phyloP scores from a whole-genome alignment of 352 stramenopile species.

The Phytophthora idaei region DNA sequence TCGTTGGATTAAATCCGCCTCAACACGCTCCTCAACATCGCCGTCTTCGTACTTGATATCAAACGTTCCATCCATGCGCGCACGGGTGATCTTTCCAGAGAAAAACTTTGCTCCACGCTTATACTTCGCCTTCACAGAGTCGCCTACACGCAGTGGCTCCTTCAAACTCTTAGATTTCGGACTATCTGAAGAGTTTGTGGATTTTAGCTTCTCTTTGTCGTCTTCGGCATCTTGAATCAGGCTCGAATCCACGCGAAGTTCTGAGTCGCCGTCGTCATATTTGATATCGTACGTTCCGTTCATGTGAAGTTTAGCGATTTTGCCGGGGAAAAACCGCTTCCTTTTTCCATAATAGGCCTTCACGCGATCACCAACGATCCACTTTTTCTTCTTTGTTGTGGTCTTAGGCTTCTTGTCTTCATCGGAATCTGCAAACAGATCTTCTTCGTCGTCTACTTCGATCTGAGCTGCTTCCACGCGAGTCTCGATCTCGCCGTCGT shows the following conservation, averaged over 20 bases:
- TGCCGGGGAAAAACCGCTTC: constrained; percentile 59
- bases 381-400: constrained; percentile 35
- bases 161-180: neutral
- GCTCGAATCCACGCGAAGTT: constrained; percentile 40
- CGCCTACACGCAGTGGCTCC: constrained; percentile 26
- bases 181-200: constrained; percentile 8
- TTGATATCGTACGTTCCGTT: constrained; percentile 75
- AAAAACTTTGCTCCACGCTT: constrained; percentile 47
- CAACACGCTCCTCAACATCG: constrained; percentile 44
- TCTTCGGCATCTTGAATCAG: constrained; percentile 31
- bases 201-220: neutral
- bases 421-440: constrained; percentile 47
- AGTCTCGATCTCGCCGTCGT: constrained; percentile 70
- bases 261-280: constrained; percentile 66
- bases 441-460: constrained; percentile 47
- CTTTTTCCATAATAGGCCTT: constrained; percentile 62
- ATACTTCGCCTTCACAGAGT: constrained; percentile 42
- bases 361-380: constrained; percentile 38
- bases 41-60: constrained; percentile 56
- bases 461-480: constrained; percentile 40
- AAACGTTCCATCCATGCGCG: constrained; percentile 47
- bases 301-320: constrained; percentile 56
- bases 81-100: constrained; percentile 42
- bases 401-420: constrained; percentile 32
- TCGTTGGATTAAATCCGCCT: constrained; percentile 34